These are phyloP conservation scores for Ascochyta rabiei DNA, from an alignment of 2,329 filamentous ascomycete species.

Conservation along the genomic window DNA sequence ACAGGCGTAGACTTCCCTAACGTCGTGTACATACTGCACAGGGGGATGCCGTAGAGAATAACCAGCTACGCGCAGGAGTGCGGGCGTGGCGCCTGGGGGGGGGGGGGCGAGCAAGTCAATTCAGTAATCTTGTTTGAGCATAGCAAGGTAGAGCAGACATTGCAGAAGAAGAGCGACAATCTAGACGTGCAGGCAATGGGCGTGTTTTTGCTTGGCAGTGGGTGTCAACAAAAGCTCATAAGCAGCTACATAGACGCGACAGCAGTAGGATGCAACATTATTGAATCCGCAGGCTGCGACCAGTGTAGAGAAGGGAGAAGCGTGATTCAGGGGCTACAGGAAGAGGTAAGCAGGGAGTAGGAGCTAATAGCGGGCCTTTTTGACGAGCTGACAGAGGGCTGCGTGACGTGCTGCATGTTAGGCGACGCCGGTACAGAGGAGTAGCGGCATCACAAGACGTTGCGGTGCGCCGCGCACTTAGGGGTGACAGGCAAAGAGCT, in stretches of 20 bases:
- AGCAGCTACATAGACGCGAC: conserved; percentile 13
- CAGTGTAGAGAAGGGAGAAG: conserved; percentile 1
- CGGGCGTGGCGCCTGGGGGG: too few species aligned
- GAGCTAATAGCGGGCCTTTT: neutral
- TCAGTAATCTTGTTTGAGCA: neutral
- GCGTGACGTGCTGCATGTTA: neutral
- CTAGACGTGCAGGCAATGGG: conserved; percentile 13
- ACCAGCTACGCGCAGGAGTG: too few species aligned
- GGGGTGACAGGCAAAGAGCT: neutral
- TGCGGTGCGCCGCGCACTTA: neutral
- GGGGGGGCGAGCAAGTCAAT: too few species aligned
- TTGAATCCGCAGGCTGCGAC: conserved; percentile 1
- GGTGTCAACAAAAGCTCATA: conserved; percentile 8
- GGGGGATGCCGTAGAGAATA: too few species aligned
- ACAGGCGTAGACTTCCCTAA: too few species aligned
- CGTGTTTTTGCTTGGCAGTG: neutral
- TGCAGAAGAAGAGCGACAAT: conserved; percentile 1
- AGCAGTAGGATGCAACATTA: neutral
- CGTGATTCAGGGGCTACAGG: conserved; percentile 1
- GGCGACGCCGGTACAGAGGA: too few species aligned
- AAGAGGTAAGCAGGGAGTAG: neutral
- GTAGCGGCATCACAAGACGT: too few species aligned
- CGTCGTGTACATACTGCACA: too few species aligned
- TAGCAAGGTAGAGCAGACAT: conserved; percentile 6
- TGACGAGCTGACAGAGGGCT: neutral